These are phyloP conservation scores for Prototheca wickerhamii DNA, from an alignment of 163 green algal species.

Conservation along the genomic window DNA sequence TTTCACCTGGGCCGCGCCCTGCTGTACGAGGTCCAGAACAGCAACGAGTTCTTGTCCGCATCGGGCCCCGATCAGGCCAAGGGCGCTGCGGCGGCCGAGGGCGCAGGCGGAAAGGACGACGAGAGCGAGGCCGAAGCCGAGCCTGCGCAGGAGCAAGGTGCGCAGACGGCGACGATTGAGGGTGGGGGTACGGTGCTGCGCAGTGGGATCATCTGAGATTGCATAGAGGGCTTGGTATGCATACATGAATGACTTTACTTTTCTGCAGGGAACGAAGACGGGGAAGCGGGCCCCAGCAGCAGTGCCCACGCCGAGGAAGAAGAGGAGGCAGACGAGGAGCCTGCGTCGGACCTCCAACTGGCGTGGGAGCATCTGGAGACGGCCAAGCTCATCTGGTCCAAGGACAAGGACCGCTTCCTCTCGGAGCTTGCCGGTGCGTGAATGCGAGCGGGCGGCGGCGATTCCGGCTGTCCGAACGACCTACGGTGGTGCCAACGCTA, in stretches of 20 bases:
- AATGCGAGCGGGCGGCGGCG: not conserved
- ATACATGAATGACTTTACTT: not conserved
- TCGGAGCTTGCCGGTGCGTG: slow-evolving; percentile 46
- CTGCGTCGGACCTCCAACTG: slow-evolving; percentile 61
- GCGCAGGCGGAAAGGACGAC: not conserved
- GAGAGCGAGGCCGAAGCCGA: not conserved
- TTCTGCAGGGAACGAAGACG: not conserved
- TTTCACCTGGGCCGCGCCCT: not conserved
- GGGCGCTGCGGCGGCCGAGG: not conserved
- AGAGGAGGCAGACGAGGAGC: slow-evolving; percentile 27
- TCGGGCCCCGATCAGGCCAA: not conserved
- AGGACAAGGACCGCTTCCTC: slow-evolving; percentile 16
- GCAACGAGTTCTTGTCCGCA: not conserved
- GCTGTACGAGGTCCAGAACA: not conserved
- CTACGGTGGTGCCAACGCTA: not conserved
- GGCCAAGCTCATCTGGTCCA: slow-evolving; percentile 51
- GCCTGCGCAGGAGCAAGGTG: too few relatives aligned
- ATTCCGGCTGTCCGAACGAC: not conserved
- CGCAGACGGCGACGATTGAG: too few relatives aligned
- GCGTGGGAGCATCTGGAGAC: slow-evolving; percentile 71
- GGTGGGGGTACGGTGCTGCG: too few relatives aligned
- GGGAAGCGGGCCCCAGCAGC: too few relatives aligned
- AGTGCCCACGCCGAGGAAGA: not conserved
- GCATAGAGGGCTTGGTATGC: not conserved
- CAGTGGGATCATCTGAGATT: too few relatives aligned